Evolutionary conservation across 2,329 filamentous ascomycete genomes (phyloP), one percentile per base, ranked within the genome.

Genomic region (Pezicula radicicola): DNA sequence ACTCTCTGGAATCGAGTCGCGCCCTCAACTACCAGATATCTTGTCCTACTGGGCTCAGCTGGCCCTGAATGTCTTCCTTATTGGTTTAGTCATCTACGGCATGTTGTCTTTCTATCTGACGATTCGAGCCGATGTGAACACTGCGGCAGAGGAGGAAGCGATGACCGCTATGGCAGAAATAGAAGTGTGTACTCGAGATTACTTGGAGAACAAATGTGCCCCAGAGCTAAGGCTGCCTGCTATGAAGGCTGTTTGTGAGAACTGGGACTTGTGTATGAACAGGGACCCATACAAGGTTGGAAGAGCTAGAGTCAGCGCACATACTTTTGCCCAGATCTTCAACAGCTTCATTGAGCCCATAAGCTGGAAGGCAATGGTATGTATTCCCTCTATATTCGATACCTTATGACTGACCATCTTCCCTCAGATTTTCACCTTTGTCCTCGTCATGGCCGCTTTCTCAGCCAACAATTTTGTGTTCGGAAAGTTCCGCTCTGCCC

Each of bases 311-410:
- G 84, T 96, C 37, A 90, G 88, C 16, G 92, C 91, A 5, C 87
- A 89, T 64, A 94, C 92, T 25, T 88, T 97, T 66, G 93, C 93
- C 1, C 84, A 91, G 65, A 96, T 99, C 39, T 87, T 97, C 70
- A 97, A 97, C 67, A 87, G 88, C 63, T 97, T 97, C 68, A 86
- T 96, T 4, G 91, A 96, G 62, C 85, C 89, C 6, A 92, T 97
- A 69, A 91, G 88, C 57, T 87, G 90, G 70, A 97, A 97, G 70
- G 81, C 84, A 10, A 85, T 89, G 77, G 82, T 84, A 76, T 56
- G 73, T 69, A 27, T 33, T 25, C 19, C 39, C 50, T 21, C n/a
- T 30, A 21, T n/a, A 36, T 35, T 46, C 33, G 3, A n/a, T 28
- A 27, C n/a, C 44, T 50, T 50, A 58, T 62, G 53, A 63, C 49